These are phyloP conservation scores for Canna indica DNA, from an alignment of 176 grass and related monocot species.

Conservation along the genomic window DNA sequence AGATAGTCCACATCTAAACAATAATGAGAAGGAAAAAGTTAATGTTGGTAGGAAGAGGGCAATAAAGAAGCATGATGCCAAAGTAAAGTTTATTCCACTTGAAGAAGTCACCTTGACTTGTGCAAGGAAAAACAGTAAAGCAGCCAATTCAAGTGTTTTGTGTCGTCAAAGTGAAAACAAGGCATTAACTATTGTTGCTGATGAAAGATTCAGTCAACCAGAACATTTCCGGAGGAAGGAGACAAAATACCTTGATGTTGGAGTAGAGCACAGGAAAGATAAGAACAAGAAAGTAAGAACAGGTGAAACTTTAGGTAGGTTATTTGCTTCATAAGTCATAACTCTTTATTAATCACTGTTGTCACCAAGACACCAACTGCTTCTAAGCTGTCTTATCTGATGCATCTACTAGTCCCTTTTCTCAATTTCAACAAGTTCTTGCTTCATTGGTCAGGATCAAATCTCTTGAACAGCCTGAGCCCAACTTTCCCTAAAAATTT, in stretches of 20 bases:
- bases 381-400: not conserved
- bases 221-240: not conserved
- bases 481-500: too few species aligned
- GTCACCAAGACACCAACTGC: not conserved
- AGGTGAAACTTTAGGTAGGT: not conserved
- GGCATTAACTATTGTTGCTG: not conserved
- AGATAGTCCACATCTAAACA: not conserved
- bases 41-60: not conserved
- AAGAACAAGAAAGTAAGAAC: not conserved
- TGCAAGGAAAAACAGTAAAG: conserved; percentile 26
- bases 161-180: conserved; percentile 7
- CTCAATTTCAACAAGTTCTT: not conserved
- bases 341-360: not conserved
- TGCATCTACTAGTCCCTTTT: not conserved
- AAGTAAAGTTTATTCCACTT: conserved; percentile 46
- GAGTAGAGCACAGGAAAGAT: not conserved
- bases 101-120: conserved; percentile 39
- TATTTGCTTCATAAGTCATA: not conserved
- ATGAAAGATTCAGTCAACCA: not conserved
- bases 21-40: not conserved
- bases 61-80: conserved; percentile 14
- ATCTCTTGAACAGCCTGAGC: too few species aligned
- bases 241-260: not conserved
- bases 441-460: not conserved
- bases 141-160: conserved; percentile 10